Evolutionary conservation across 148 eudicot genomes (phyloP).

Genomic region (Beta vulgaris): DNA sequence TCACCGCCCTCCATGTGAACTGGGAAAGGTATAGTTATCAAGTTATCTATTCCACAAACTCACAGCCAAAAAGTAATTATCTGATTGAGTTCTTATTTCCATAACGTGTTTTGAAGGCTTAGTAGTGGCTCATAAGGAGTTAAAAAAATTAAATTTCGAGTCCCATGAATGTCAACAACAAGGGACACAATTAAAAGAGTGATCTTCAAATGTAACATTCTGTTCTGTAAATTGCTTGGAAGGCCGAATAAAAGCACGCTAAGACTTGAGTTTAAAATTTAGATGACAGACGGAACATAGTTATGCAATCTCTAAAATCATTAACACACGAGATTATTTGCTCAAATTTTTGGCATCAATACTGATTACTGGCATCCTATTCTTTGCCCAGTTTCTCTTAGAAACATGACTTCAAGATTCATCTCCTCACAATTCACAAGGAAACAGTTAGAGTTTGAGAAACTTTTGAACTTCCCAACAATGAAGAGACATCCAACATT

Average conservation of each 20-base stretch:
- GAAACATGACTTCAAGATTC: not conserved
- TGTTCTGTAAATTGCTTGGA: too few species aligned
- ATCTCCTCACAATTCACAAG: not conserved
- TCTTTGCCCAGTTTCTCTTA: not conserved
- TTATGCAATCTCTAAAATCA: not conserved
- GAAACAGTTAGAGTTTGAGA: not conserved
- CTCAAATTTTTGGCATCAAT: not conserved
- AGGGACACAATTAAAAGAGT: not conserved
- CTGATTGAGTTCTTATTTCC: not conserved
- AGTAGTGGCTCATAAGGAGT: not conserved
- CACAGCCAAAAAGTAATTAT: not conserved
- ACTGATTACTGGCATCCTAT: not conserved
- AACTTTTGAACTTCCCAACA: not conserved
- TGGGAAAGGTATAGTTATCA: not conserved
- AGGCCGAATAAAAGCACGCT: not conserved
- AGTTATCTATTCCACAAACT: not conserved
- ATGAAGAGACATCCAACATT: not conserved
- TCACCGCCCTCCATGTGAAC: not conserved
- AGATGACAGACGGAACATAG: too few species aligned
- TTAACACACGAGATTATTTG: not conserved
- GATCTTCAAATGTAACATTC: not conserved
- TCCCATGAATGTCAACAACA: not conserved
- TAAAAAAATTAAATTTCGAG: not conserved
- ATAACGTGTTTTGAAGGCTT: not conserved
- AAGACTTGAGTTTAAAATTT: not conserved